Conservation (phyloP, 2,329 filamentous ascomycete genomes). For the Daldinia sp. region DNA sequence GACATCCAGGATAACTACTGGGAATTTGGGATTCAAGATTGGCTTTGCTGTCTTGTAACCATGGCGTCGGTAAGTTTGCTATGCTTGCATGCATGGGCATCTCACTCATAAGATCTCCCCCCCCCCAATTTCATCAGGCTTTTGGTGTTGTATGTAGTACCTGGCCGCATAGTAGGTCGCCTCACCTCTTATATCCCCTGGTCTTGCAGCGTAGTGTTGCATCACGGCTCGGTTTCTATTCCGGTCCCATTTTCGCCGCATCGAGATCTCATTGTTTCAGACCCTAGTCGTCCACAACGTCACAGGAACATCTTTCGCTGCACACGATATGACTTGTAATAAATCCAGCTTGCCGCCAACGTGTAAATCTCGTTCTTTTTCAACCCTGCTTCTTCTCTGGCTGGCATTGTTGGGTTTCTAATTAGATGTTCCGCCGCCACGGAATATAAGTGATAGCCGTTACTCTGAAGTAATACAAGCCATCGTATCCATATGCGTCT, state of each 20-base stretch:
- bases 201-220: constrained; percentile 40
- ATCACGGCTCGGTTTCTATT: constrained; percentile 41
- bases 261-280: constrained; percentile 41
- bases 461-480: neutral
- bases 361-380: constrained; percentile 6
- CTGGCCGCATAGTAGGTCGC: constrained; percentile 35
- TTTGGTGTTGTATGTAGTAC: constrained; percentile 36
- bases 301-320: constrained; percentile 21
- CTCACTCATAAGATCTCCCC: constrained; percentile 18
- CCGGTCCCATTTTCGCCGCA: constrained; percentile 40
- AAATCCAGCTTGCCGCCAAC: constrained; percentile 8
- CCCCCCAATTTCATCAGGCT: constrained; percentile 11
- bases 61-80: constrained; percentile 29
- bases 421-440: neutral
- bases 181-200: constrained; percentile 28
- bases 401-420: neutral
- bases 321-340: constrained; percentile 24
- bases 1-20: constrained; percentile 9
- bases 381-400: constrained; percentile 17
- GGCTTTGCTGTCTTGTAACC: constrained; percentile 27
- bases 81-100: constrained; percentile 31
- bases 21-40: constrained; percentile 6
- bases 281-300: constrained; percentile 38
- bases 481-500: neutral
- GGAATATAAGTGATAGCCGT: constrained; percentile 5